Percentiles rank a stretch among this genome's conserved stretches.
Evolutionary conservation across 208 protist species (phyloP).

Genomic region (Angomonas deanei): DNA sequence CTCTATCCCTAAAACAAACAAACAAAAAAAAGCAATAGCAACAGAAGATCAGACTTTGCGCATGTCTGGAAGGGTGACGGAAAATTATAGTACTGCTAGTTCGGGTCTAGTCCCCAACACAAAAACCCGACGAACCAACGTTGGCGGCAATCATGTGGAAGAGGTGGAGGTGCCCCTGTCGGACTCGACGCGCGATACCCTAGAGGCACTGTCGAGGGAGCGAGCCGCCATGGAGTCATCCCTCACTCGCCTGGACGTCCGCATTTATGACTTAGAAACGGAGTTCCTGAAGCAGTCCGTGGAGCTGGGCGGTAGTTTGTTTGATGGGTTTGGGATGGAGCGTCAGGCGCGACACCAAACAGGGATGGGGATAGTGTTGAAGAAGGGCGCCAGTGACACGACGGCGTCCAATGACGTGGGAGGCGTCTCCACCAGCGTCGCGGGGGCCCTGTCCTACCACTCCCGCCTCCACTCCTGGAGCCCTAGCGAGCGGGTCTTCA

Average conservation of each 20-base stretch:
- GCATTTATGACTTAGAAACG: constrained; percentile 63
- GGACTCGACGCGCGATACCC: not conserved
- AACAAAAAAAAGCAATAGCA: too few species aligned
- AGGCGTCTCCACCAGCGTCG: not conserved
- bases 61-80: not conserved
- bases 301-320: constrained; percentile 61
- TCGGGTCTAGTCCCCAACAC: not conserved
- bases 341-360: constrained; percentile 18
- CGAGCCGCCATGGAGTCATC: constrained; percentile 40
- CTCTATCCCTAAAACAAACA: too few species aligned
- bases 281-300: constrained; percentile 56
- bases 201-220: constrained; percentile 6
- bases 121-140: not conserved
- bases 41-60: not conserved
- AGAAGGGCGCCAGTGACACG: not conserved
- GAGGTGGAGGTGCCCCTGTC: not conserved
- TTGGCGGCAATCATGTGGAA: not conserved
- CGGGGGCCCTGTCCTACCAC: constrained; percentile 33
- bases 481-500: constrained; percentile 71
- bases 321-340: constrained; percentile 75
- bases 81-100: not conserved
- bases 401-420: not conserved
- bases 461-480: constrained; percentile 60
- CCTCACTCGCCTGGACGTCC: constrained; percentile 39
- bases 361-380: not conserved